phyloP scores from a whole-genome alignment of 1,284 basidiomycete genomes.

The Trichosporon faecale region DNA sequence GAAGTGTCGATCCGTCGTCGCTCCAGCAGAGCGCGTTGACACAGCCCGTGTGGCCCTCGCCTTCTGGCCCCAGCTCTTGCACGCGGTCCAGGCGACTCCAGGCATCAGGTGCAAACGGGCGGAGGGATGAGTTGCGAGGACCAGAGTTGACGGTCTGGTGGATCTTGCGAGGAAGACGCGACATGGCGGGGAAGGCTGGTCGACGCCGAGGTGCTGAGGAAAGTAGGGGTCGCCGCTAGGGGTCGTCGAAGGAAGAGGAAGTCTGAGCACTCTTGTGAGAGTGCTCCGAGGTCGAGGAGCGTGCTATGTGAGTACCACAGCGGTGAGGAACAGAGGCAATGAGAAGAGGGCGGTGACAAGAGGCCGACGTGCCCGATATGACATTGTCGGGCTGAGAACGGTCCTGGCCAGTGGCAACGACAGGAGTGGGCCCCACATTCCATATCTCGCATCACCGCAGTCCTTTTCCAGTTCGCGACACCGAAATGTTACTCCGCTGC shows the following conservation, averaged over 20 bases:
- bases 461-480: too few species aligned
- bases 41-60: slow-evolving; percentile 54
- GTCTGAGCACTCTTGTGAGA: background rate
- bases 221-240: background rate
- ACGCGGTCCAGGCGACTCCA: slow-evolving; percentile 43
- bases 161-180: background rate
- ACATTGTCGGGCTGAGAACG: background rate
- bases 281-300: background rate
- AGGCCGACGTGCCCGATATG: background rate
- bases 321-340: background rate
- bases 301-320: background rate
- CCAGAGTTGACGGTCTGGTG: background rate
- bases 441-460: background rate
- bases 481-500: too few species aligned
- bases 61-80: slow-evolving; percentile 39
- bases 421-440: background rate
- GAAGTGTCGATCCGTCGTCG: slow-evolving; percentile 65
- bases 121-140: background rate
- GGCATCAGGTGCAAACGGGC: slow-evolving; percentile 18
- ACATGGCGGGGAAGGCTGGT: background rate
- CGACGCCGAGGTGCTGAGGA: background rate
- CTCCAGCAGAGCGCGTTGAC: slow-evolving; percentile 85
- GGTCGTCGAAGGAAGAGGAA: background rate
- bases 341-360: background rate
- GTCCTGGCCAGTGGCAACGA: background rate